Conservation (phyloP, 2,329 filamentous ascomycete species). For the Thermomyces lanuginosus region DNA sequence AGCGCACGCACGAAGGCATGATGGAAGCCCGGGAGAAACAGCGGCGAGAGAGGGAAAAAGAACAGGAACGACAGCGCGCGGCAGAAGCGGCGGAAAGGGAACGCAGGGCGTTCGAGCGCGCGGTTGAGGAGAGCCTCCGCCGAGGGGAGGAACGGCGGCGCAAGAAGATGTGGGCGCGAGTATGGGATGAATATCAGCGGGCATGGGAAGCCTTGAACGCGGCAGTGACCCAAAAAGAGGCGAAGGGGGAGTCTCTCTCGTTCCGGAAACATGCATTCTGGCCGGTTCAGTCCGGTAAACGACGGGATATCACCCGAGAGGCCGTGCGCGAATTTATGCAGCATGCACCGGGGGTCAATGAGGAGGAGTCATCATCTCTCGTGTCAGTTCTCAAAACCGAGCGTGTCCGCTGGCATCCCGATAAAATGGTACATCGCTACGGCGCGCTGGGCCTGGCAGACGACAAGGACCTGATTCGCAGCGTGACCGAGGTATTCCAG, state of each 20-base stretch:
- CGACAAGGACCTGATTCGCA: constrained; percentile 45
- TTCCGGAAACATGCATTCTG: constrained; percentile 43
- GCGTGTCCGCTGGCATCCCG: constrained; percentile 87
- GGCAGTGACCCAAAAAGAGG: constrained; percentile 8
- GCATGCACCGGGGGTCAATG: constrained; percentile 26
- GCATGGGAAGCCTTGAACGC: constrained; percentile 43
- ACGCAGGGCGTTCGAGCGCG: constrained; percentile 35
- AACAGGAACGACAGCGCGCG: constrained; percentile 24
- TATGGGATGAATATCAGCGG: constrained; percentile 48
- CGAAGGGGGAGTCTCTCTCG: constrained; percentile 11
- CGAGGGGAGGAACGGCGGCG: constrained; percentile 46
- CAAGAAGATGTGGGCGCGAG: constrained; percentile 31
- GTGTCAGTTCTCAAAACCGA: constrained; percentile 55
- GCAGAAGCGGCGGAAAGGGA: constrained; percentile 16
- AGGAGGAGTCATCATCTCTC: constrained; percentile 13
- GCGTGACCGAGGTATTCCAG: constrained; percentile 83
- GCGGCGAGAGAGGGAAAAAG: constrained; percentile 35
- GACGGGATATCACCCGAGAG: constrained; percentile 40
- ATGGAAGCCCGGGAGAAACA: constrained; percentile 56
- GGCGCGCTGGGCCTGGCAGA: constrained; percentile 54
- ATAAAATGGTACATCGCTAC: constrained; percentile 87
- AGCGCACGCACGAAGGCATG: constrained; percentile 74
- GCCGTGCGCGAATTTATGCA: constrained; percentile 56
- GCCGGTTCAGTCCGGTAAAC: constrained; percentile 51
- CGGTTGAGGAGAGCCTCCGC: constrained; percentile 53